These are phyloP conservation scores for Craspedostauros australis DNA, from an alignment of 108 stramenopile genomes.

Conservation along the genomic window DNA sequence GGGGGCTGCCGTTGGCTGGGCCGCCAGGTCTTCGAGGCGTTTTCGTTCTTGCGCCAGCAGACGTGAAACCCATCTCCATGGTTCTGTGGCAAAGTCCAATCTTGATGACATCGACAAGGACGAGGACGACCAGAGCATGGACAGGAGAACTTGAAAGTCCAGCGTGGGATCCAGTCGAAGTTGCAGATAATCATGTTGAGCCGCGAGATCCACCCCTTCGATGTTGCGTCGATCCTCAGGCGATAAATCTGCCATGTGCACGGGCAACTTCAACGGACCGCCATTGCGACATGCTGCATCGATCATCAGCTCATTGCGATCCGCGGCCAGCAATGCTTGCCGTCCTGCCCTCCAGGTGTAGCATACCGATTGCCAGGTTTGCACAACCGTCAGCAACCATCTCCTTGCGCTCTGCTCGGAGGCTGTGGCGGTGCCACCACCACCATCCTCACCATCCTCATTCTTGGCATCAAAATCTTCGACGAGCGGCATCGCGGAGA, in stretches of 20 bases:
- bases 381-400: slow-evolving; percentile 19
- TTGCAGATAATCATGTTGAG: slow-evolving; percentile 31
- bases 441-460: no score
- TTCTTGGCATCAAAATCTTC: no score
- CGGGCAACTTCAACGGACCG: slow-evolving; percentile 60
- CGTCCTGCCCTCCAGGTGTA: slow-evolving; percentile 47
- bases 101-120: no score
- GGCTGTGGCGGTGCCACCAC: no score
- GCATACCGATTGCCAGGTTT: slow-evolving; percentile 68
- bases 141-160: slow-evolving; percentile 75
- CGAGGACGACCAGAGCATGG: no score
- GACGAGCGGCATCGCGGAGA: no score
- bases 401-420: background rate
- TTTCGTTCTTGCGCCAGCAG: no score
- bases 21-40: no score
- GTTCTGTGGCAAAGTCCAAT: no score
- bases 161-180: slow-evolving; percentile 59
- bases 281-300: slow-evolving; percentile 31
- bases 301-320: slow-evolving; percentile 59
- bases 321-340: slow-evolving; percentile 25
- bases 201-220: slow-evolving; percentile 41
- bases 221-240: slow-evolving; percentile 34
- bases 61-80: no score
- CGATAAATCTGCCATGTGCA: slow-evolving; percentile 50
- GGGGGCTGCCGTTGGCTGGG: no score